A percentile compares a stretch with the other conserved stretches of the same genome.
These are phyloP conservation scores for Paecilomyces sp. DNA, from an alignment of 2,329 filamentous ascomycete species.

Conservation along the genomic window DNA sequence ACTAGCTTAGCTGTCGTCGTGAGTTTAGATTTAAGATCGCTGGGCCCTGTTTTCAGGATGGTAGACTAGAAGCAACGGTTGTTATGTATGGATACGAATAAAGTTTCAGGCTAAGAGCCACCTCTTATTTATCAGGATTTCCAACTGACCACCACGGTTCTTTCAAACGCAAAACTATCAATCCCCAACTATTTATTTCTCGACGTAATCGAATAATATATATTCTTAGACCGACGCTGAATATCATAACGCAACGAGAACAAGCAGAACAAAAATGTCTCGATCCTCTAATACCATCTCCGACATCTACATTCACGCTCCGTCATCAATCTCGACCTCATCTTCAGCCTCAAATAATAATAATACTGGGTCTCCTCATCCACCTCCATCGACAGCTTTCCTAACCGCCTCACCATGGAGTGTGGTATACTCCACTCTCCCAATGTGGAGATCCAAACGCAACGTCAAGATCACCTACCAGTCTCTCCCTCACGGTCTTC, in stretches of 20 bases:
- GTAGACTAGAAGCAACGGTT: too few species aligned
- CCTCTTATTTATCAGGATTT: too few species aligned
- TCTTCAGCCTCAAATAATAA: not conserved
- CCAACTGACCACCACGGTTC: too few species aligned
- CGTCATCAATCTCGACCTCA: not conserved
- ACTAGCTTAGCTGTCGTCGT: too few species aligned
- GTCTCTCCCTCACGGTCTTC: slow-evolving; percentile 30
- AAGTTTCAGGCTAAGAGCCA: too few species aligned
- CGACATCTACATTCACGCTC: not conserved
- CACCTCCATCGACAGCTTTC: not conserved
- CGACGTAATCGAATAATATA: too few species aligned
- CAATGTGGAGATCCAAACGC: slow-evolving; percentile 42
- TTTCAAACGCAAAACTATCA: not conserved
- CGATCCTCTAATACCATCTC: not conserved
- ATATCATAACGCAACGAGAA: not conserved
- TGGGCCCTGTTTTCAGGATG: too few species aligned
- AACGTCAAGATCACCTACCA: slow-evolving; percentile 77
- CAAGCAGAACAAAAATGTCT: not conserved
- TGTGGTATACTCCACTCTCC: slow-evolving; percentile 3
- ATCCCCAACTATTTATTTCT: not conserved
- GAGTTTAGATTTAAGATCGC: too few species aligned
- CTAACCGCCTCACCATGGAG: slow-evolving; percentile 11
- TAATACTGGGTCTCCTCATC: not conserved
- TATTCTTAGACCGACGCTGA: too few species aligned
- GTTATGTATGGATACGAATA: too few species aligned